Conservation (phyloP, 1,284 basidiomycete species). For the Xerocomus nothofagi region DNA sequence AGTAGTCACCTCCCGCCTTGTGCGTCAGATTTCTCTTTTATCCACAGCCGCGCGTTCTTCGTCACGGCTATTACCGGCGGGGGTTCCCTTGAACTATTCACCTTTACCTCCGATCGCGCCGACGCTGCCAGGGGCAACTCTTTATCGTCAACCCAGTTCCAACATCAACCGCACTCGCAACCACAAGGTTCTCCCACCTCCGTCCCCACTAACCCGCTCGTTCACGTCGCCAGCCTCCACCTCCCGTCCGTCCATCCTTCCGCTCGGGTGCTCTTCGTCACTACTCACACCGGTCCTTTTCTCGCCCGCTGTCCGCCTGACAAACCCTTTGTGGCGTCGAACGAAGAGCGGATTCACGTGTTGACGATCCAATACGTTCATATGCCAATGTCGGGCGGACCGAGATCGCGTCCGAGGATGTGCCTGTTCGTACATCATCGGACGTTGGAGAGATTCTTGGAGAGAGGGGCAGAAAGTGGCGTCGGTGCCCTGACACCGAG, state of each 20-base stretch:
- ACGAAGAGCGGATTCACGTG: conserved; percentile 45
- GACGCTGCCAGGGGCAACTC: neutral
- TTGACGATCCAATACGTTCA: conserved; percentile 40
- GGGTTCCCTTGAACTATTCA: conserved; percentile 45
- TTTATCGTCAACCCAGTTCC: no score
- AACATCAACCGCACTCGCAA: no score
- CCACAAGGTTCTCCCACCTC: no score
- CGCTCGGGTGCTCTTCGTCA: conserved; percentile 20
- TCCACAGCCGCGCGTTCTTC: conserved; percentile 46
- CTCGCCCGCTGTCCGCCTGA: conserved; percentile 33
- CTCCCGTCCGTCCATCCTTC: conserved; percentile 34
- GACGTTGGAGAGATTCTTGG: conserved; percentile 35
- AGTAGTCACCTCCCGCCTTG: conserved; percentile 28
- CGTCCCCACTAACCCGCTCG: conserved; percentile 6
- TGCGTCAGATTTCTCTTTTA: conserved; percentile 48
- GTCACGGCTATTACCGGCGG: conserved; percentile 35
- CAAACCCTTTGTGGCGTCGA: conserved; percentile 39
- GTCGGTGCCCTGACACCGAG: no score
- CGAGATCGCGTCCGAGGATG: conserved; percentile 20
- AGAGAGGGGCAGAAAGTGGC: neutral
- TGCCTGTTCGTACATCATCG: conserved; percentile 41
- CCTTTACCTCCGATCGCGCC: conserved; percentile 24
- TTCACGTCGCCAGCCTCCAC: conserved; percentile 34
- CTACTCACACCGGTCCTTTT: conserved; percentile 40
- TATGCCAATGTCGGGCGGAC: neutral